These are phyloP conservation scores for Pestalotiopsis sp. DNA, from an alignment of 2,329 filamentous ascomycete genomes.

Conservation along the genomic window DNA sequence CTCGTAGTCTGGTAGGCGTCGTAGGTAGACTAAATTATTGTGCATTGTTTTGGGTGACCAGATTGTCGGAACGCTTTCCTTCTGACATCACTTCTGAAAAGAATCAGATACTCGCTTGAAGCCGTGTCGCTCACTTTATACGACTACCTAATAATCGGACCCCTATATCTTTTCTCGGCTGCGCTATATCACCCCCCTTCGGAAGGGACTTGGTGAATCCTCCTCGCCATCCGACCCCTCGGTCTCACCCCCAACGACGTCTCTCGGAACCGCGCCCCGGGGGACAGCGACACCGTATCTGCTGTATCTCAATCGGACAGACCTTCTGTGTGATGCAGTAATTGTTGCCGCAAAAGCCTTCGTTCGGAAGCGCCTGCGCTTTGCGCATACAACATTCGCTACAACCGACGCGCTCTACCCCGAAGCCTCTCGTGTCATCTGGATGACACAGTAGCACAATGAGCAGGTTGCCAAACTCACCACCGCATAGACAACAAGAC, in stretches of 20 bases:
- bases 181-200: not conserved
- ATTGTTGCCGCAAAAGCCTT: constrained; percentile 17
- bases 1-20: not conserved
- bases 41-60: not conserved
- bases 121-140: not conserved
- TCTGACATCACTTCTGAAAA: constrained; percentile 2
- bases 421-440: constrained; percentile 2
- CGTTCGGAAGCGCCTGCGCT: constrained; percentile 26
- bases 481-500: constrained; percentile 45
- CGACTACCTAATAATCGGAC: not conserved
- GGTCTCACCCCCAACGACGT: constrained; percentile 8
- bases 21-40: not conserved
- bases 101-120: not conserved
- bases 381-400: constrained; percentile 20
- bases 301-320: not conserved
- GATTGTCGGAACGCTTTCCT: not conserved
- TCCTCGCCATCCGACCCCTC: constrained; percentile 5
- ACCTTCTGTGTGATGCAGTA: constrained; percentile 24
- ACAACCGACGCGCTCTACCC: constrained; percentile 23
- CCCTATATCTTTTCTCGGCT: constrained; percentile 2
- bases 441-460: constrained; percentile 44
- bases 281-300: not conserved
- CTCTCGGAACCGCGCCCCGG: not conserved
- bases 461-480: constrained; percentile 38
- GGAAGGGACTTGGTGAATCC: not conserved